phyloP scores from a whole-genome alignment of 2,329 filamentous ascomycete genomes.

The Fusarium nodosum region DNA sequence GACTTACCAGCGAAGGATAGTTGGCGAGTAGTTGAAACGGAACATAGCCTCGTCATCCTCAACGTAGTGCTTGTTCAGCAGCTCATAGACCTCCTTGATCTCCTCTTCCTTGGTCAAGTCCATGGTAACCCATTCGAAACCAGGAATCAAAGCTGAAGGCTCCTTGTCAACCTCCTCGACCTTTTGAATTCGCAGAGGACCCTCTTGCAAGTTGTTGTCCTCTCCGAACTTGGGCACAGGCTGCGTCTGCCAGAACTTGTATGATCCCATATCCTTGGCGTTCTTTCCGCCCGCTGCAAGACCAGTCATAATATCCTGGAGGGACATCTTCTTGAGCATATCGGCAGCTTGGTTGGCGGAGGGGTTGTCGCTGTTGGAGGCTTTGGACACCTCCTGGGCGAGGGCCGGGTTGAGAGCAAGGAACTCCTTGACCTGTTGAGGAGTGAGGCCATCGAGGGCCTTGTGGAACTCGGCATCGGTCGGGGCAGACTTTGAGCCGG shows the following conservation, averaged over 20 bases:
- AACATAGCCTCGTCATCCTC: constrained; percentile 98
- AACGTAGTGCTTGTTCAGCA: constrained; percentile 94
- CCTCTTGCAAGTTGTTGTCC: constrained; percentile 73
- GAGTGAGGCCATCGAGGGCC: constrained; percentile 66
- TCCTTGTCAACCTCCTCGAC: constrained; percentile 83
- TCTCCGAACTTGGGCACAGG: constrained; percentile 88
- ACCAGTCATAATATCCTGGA: constrained; percentile 80
- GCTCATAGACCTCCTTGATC: constrained; percentile 90
- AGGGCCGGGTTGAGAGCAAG: constrained; percentile 80
- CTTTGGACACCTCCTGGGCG: constrained; percentile 67
- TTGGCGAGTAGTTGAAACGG: constrained; percentile 93
- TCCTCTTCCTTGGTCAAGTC: constrained; percentile 83
- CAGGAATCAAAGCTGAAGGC: constrained; percentile 79
- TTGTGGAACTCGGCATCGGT: constrained; percentile 61
- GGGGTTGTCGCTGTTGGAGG: constrained; percentile 55
- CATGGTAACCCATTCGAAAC: constrained; percentile 95
- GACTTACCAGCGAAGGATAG: constrained; percentile 87
- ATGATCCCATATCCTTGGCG: constrained; percentile 94
- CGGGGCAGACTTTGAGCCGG: constrained; percentile 51
- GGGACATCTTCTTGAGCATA: constrained; percentile 72
- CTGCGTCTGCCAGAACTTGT: constrained; percentile 99
- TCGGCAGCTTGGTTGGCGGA: constrained; percentile 62
- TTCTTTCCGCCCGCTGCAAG: constrained; percentile 86
- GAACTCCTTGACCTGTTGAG: constrained; percentile 73
- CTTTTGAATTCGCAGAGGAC: constrained; percentile 85